phyloP scores from a whole-genome alignment of 805 yeast species.

The Nakazawaea sp. region DNA sequence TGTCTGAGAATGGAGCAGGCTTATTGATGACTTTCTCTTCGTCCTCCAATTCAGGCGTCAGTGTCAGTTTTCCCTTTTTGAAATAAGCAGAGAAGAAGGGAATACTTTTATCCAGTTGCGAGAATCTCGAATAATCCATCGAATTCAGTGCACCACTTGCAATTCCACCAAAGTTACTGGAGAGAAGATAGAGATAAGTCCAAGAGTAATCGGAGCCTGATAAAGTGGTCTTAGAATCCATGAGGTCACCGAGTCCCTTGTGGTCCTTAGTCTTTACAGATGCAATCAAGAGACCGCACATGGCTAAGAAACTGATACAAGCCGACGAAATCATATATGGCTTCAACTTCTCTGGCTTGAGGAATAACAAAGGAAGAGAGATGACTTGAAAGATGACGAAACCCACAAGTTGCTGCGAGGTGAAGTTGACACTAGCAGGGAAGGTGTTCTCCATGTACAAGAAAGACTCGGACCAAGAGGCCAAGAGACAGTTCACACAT shows the following conservation, averaged over 20 bases:
- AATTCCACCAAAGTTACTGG: conserved; percentile 30
- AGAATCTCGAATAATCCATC: conserved; percentile 28
- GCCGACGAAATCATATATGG: conserved; percentile 16
- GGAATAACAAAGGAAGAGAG: conserved; percentile 16
- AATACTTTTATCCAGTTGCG: conserved; percentile 2
- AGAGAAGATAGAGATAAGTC: conserved; percentile 33
- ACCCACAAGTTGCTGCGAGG: conserved; percentile 16
- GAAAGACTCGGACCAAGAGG: conserved; percentile 32
- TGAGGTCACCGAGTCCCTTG: neutral
- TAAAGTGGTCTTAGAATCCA: neutral
- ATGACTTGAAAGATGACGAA: conserved; percentile 18
- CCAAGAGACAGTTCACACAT: conserved; percentile 27
- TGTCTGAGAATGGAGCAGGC: conserved; percentile 28
- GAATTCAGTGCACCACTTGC: conserved; percentile 31
- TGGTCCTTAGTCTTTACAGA: conserved; percentile 13
- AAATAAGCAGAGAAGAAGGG: too few species aligned
- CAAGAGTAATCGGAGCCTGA: conserved; percentile 15
- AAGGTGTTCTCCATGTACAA: conserved; percentile 16
- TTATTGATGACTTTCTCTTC: conserved; percentile 16
- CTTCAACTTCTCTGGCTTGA: conserved; percentile 22
- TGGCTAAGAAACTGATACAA: conserved; percentile 16
- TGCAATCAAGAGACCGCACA: conserved; percentile 17
- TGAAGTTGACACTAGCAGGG: conserved; percentile 15
- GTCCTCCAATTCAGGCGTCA: conserved; percentile 20
- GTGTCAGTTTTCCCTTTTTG: too few species aligned